Percentiles rank a stretch among this genome's conserved stretches.
Conservation (phyloP, 495 filamentous ascomycete species). For the Haplographium delicatum region DNA sequence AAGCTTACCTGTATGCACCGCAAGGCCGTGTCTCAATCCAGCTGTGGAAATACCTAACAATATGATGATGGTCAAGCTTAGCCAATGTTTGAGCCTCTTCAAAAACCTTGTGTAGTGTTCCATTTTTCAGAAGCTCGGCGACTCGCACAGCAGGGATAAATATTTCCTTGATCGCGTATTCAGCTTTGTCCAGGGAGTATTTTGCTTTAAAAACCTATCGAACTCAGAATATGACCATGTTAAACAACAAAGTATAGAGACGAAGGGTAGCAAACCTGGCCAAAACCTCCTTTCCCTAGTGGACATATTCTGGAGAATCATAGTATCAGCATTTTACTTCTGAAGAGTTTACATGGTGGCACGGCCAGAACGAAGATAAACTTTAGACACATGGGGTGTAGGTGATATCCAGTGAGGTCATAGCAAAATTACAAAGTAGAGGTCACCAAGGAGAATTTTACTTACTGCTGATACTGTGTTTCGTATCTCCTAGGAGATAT, state of each 20-base stretch:
- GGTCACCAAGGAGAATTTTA: too few species aligned
- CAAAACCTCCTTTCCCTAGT: constrained; percentile 40
- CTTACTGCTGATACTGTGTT: not conserved
- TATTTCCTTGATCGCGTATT: constrained; percentile 42
- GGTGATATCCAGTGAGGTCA: too few species aligned
- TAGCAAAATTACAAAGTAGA: too few species aligned
- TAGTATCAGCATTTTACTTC: not conserved
- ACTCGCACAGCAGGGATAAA: constrained; percentile 21
- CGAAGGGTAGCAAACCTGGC: too few species aligned
- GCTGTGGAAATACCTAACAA: constrained; percentile 62
- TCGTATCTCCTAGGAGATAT: not conserved
- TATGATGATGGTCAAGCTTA: constrained; percentile 55
- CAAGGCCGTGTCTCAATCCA: constrained; percentile 20
- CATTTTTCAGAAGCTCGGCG: constrained; percentile 18
- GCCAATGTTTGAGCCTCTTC: constrained; percentile 29
- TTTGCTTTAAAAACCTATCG: constrained; percentile 33
- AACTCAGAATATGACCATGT: too few species aligned
- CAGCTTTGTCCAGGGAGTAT: constrained; percentile 30
- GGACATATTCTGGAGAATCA: not conserved
- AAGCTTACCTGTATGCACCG: not conserved
- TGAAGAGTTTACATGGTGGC: not conserved
- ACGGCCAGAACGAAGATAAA: too few species aligned
- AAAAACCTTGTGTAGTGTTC: constrained; percentile 11
- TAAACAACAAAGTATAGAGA: too few species aligned
- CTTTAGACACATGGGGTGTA: too few species aligned